phyloP scores from a whole-genome alignment of 2,329 filamentous ascomycete genomes.

The Fusarium vanettenii region DNA sequence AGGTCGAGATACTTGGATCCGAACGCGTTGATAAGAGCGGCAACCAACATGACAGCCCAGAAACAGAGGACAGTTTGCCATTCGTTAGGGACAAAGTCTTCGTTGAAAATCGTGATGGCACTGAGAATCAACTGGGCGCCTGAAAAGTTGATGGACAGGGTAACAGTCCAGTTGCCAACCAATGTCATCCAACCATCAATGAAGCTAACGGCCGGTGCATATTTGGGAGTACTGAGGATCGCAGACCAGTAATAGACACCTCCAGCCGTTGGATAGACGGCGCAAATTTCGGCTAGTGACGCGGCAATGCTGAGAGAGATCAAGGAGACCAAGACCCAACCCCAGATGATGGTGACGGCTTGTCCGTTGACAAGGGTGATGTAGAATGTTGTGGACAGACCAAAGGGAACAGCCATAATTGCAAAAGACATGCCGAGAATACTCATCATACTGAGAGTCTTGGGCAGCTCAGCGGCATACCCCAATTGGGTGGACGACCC shows the following conservation, averaged over 20 bases:
- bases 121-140: slow-evolving; percentile 76
- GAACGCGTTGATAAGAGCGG: slow-evolving; percentile 75
- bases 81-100: slow-evolving; percentile 65
- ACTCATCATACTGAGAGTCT: slow-evolving; percentile 60
- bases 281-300: slow-evolving; percentile 78
- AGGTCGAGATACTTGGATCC: slow-evolving; percentile 66
- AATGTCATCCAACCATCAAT: slow-evolving; percentile 80
- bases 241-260: slow-evolving; percentile 81
- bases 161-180: slow-evolving; percentile 76
- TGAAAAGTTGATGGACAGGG: slow-evolving; percentile 75
- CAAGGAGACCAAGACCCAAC: slow-evolving; percentile 69
- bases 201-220: slow-evolving; percentile 74
- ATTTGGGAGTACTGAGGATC: slow-evolving; percentile 69
- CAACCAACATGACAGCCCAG: slow-evolving; percentile 70
- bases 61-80: slow-evolving; percentile 83
- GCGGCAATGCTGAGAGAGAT: slow-evolving; percentile 79
- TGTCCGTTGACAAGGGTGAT: slow-evolving; percentile 75
- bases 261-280: slow-evolving; percentile 69
- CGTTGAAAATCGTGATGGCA: slow-evolving; percentile 72
- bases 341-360: slow-evolving; percentile 78
- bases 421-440: slow-evolving; percentile 61
- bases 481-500: slow-evolving; percentile 49
- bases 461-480: slow-evolving; percentile 60
- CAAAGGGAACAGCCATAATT: slow-evolving; percentile 63
- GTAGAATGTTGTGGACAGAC: slow-evolving; percentile 59